A percentile compares a stretch with the other conserved stretches of the same genome.
These are phyloP conservation scores for Pezicula radicicola DNA, from an alignment of 2,329 filamentous ascomycete genomes.

Conservation along the genomic window DNA sequence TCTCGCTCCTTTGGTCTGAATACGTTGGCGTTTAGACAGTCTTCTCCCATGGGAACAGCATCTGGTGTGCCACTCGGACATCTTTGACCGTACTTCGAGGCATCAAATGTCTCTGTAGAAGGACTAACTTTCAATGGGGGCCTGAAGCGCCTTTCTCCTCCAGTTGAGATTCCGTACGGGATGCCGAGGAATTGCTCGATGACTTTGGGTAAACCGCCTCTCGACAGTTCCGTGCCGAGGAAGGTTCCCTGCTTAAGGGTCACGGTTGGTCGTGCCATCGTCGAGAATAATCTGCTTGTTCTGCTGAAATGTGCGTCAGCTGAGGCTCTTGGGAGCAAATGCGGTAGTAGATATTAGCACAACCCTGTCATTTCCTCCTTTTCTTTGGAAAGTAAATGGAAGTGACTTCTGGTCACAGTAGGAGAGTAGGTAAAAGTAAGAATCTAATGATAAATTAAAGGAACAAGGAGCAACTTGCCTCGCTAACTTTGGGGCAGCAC, in stretches of 20 bases:
- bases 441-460: no score
- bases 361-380: no score
- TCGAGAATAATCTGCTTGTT: neutral
- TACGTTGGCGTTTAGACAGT: slow-evolving; percentile 52
- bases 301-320: no score
- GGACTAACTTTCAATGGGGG: slow-evolving; percentile 21
- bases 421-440: no score
- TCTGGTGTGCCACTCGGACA: slow-evolving; percentile 18
- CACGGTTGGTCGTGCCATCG: slow-evolving; percentile 12
- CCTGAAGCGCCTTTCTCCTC: slow-evolving; percentile 42
- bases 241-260: slow-evolving; percentile 22
- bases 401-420: no score
- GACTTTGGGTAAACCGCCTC: slow-evolving; percentile 14
- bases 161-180: slow-evolving; percentile 45
- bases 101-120: slow-evolving; percentile 29
- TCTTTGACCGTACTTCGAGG: slow-evolving; percentile 29
- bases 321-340: no score
- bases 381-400: no score
- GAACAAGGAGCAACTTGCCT: no score
- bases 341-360: no score
- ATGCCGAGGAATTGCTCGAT: slow-evolving; percentile 43
- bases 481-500: no score
- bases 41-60: slow-evolving; percentile 33
- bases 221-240: slow-evolving; percentile 14
- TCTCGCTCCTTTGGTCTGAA: slow-evolving; percentile 31